Conservation (phyloP, 164 flowering plant species). For the Aristolochia fimbriata region DNA sequence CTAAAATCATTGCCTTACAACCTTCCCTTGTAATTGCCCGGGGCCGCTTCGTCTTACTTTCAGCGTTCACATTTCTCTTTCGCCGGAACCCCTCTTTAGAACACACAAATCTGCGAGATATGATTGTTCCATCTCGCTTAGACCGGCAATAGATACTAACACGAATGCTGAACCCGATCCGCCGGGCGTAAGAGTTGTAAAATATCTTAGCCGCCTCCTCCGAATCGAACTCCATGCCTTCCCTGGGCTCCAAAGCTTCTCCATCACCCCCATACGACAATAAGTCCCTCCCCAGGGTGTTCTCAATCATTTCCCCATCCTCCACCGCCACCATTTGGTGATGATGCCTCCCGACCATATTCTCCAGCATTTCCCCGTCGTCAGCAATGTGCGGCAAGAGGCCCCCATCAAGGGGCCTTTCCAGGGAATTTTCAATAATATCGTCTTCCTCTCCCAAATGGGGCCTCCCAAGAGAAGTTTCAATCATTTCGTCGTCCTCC, state of each 20-base stretch:
- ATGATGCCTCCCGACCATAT: neutral
- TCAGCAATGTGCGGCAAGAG: slow-evolving; percentile 1
- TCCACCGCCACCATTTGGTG: neutral
- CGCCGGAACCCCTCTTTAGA: slow-evolving; percentile 35
- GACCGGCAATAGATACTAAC: slow-evolving; percentile 14
- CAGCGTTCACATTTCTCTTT: slow-evolving; percentile 7
- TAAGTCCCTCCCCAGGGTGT: neutral
- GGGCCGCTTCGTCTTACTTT: slow-evolving; percentile 25
- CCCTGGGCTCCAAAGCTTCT: slow-evolving; percentile 16
- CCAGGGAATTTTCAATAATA: neutral
- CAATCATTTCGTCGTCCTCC: neutral
- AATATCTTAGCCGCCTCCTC: slow-evolving; percentile 40
- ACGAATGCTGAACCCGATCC: slow-evolving; percentile 34
- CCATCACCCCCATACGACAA: neutral
- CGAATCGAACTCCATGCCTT: slow-evolving; percentile 42
- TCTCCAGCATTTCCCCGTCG: neutral
- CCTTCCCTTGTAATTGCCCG: slow-evolving; percentile 34
- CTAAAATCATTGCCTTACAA: slow-evolving; percentile 36
- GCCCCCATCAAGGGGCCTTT: neutral
- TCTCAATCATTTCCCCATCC: neutral
- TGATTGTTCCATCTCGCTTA: slow-evolving; percentile 32
- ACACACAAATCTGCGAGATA: slow-evolving; percentile 33
- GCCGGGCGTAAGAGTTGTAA: slow-evolving; percentile 46
- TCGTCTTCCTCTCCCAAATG: neutral
- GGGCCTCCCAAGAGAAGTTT: neutral